These are phyloP conservation scores for Cornus florida DNA, from an alignment of 148 eudicot genomes.

Conservation along the genomic window DNA sequence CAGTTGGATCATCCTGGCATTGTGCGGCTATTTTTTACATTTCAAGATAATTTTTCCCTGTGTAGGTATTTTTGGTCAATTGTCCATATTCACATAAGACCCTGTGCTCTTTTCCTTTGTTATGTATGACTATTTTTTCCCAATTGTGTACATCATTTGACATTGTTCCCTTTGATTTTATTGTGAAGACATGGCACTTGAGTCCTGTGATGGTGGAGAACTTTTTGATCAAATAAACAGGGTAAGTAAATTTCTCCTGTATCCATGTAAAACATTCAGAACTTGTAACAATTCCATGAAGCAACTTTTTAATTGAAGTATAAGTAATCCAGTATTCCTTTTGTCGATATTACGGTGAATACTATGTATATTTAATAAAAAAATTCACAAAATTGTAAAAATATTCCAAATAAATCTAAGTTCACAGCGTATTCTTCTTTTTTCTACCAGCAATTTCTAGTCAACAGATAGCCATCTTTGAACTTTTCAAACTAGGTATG, in stretches of 20 bases:
- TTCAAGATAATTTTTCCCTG: conserved; percentile 89
- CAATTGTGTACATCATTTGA: conserved; percentile 6
- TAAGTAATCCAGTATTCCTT: not conserved
- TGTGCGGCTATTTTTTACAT: conserved; percentile 84
- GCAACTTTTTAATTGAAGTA: not conserved
- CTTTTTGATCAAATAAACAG: conserved; percentile 98
- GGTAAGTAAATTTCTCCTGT: conserved; percentile 48
- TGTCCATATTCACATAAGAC: not conserved
- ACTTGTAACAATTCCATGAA: not conserved
- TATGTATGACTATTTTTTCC: not conserved
- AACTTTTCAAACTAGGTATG: not conserved
- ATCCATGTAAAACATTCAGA: not conserved
- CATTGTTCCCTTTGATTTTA: conserved; percentile 10
- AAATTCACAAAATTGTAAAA: not conserved
- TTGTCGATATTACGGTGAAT: not conserved
- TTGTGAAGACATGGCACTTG: conserved; percentile 93
- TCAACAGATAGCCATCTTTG: not conserved
- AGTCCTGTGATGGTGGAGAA: conserved; percentile 98
- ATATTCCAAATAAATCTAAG: not conserved
- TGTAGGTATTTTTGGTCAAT: conserved; percentile 53
- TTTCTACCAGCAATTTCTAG: not conserved
- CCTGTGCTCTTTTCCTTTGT: conserved; percentile 8
- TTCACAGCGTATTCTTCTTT: not conserved
- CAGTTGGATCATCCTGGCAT: conserved; percentile 97
- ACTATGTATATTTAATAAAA: not conserved